Conservation (phyloP, 345 rosid genomes). For the Carallia pectinifolia region DNA sequence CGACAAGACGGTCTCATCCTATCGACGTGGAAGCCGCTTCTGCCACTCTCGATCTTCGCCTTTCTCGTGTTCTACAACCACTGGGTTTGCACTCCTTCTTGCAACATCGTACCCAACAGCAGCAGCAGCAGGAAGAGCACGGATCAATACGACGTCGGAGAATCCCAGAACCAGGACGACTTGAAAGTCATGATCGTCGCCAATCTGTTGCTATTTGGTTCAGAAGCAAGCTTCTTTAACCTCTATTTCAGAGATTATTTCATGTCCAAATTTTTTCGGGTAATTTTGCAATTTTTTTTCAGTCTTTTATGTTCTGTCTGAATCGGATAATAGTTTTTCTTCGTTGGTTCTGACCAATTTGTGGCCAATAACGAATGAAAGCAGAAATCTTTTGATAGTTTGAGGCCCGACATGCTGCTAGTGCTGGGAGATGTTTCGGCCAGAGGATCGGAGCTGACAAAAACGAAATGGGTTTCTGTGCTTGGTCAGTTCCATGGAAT, state of each 20-base stretch:
- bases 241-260: constrained; percentile 48
- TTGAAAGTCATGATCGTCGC: constrained; percentile 59
- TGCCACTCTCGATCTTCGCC: constrained; percentile 33
- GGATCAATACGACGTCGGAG: constrained; percentile 7
- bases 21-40: constrained; percentile 28
- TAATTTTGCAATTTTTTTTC: constrained; percentile 8
- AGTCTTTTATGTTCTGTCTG: background rate
- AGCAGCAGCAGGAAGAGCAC: background rate
- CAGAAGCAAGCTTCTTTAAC: constrained; percentile 37
- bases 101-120: constrained; percentile 32
- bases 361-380: background rate
- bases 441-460: constrained; percentile 39
- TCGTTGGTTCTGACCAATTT: constrained; percentile 1
- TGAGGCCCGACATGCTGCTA: constrained; percentile 66
- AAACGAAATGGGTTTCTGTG: constrained; percentile 45
- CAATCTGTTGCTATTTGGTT: constrained; percentile 44
- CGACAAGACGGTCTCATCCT: constrained; percentile 13
- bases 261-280: constrained; percentile 57
- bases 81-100: constrained; percentile 47
- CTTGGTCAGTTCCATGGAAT: constrained; percentile 42
- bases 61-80: constrained; percentile 37
- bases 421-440: constrained; percentile 64
- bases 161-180: constrained; percentile 14
- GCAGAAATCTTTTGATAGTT: constrained; percentile 54
- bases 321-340: background rate